A percentile compares a stretch with the other conserved stretches of the same genome.
phyloP scores from a whole-genome alignment of 306 rosid species.

The Geum urbanum region DNA sequence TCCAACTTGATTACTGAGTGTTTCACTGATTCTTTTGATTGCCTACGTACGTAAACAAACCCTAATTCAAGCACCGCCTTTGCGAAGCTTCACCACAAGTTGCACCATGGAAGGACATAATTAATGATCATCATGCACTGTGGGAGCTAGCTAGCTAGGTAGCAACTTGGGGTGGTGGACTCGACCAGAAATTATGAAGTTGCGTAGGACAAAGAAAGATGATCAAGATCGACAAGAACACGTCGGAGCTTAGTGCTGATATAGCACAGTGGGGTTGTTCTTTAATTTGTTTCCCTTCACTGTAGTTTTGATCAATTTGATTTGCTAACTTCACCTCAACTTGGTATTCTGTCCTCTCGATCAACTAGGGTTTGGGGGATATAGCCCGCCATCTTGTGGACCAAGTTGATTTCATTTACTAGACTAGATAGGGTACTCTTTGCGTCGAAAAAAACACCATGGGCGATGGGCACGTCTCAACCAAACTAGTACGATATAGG shows the following conservation, averaged over 20 bases:
- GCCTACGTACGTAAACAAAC: too few species aligned
- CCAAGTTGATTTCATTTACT: neutral
- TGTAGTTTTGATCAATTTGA: too few species aligned
- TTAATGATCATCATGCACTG: neutral
- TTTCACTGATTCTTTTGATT: too few species aligned
- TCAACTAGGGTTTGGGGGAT: neutral
- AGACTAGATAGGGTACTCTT: neutral
- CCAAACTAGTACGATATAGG: neutral
- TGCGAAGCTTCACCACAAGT: neutral
- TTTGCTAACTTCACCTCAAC: neutral
- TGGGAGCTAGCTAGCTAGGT: neutral
- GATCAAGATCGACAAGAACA: neutral
- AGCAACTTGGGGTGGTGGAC: neutral
- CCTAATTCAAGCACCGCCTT: neutral
- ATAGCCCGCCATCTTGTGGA: slow-evolving; percentile 3
- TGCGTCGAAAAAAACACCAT: neutral
- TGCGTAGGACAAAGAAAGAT: neutral
- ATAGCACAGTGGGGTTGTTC: neutral
- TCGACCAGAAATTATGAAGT: too few species aligned
- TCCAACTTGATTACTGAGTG: too few species aligned
- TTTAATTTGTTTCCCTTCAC: neutral
- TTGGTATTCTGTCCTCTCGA: neutral
- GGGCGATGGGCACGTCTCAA: neutral
- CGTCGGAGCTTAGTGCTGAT: neutral
- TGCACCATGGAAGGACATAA: neutral